phyloP scores from a whole-genome alignment of 768 basidiomycete species.

The Fomitopsis serialis region DNA sequence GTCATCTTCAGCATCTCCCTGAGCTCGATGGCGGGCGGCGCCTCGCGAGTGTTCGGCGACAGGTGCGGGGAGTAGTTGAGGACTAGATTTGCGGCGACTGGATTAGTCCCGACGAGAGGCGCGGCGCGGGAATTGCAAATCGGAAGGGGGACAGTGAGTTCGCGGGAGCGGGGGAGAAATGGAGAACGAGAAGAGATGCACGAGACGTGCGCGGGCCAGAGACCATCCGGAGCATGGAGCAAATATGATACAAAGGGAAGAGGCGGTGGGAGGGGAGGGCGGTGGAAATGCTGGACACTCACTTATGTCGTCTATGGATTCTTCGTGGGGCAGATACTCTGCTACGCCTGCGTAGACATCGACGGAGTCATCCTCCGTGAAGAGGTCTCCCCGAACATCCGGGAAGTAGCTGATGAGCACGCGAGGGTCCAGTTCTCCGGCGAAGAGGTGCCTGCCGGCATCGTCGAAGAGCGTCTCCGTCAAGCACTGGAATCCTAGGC shows the following conservation, averaged over 20 bases:
- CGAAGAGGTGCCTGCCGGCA: slow-evolving; percentile 71
- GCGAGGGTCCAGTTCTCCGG: slow-evolving; percentile 81
- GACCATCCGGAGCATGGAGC: slow-evolving; percentile 1
- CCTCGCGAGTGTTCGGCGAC: slow-evolving; percentile 56
- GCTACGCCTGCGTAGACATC: slow-evolving; percentile 74
- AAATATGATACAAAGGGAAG: not conserved
- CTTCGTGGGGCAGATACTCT: slow-evolving; percentile 63
- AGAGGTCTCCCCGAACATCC: slow-evolving; percentile 63
- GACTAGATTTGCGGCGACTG: slow-evolving; percentile 88
- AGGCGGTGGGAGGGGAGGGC: slow-evolving; percentile 5
- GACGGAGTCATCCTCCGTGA: slow-evolving; percentile 46
- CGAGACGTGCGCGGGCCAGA: slow-evolving; percentile 8
- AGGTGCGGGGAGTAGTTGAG: slow-evolving; percentile 89
- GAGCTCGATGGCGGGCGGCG: slow-evolving; percentile 68
- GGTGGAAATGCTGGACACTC: too few relatives aligned
- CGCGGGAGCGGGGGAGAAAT: slow-evolving; percentile 20
- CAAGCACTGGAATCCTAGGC: slow-evolving; percentile 76
- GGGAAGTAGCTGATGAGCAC: slow-evolving; percentile 78
- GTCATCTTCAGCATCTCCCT: slow-evolving; percentile 54
- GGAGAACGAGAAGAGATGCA: slow-evolving; percentile 15
- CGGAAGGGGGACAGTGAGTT: slow-evolving; percentile 15
- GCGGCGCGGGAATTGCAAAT: slow-evolving; percentile 16
- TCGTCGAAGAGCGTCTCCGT: slow-evolving; percentile 78
- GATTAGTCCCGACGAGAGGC: slow-evolving; percentile 61
- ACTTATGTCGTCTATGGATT: slow-evolving; percentile 81